Percentiles rank a stretch among this genome's conserved stretches.
These are phyloP conservation scores for Coemansia aciculifera DNA, from an alignment of 192 early-diverging fungal species.

Conservation along the genomic window DNA sequence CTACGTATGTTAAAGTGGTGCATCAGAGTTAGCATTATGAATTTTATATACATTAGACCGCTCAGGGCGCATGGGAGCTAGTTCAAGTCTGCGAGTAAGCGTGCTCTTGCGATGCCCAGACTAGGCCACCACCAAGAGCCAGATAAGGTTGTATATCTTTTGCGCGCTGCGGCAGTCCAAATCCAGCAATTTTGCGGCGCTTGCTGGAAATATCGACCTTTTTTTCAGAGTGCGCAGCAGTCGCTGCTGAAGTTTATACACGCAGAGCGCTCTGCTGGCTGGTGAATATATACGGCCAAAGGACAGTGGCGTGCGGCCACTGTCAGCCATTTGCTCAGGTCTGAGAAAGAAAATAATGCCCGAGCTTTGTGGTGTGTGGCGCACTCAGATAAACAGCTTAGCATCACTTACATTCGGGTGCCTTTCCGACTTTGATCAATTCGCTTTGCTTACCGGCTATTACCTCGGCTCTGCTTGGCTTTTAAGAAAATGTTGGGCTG, in stretches of 20 bases:
- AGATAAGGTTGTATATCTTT: neutral
- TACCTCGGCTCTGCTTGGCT: neutral
- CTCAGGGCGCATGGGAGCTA: neutral
- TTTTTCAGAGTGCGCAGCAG: constrained; percentile 4
- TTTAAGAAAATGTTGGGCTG: neutral
- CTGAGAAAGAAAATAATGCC: neutral
- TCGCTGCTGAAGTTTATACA: neutral
- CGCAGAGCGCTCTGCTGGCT: neutral
- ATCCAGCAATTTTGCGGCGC: constrained; percentile 11
- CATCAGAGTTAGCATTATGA: neutral
- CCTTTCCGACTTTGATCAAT: neutral
- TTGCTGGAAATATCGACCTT: constrained; percentile 1
- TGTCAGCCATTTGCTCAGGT: neutral
- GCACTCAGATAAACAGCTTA: constrained; percentile 1
- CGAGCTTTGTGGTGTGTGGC: neutral
- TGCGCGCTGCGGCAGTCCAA: neutral
- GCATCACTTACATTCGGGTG: neutral
- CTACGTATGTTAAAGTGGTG: neutral
- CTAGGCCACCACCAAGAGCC: neutral
- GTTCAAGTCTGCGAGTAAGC: neutral
- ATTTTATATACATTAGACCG: neutral
- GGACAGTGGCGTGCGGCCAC: neutral
- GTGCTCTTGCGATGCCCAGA: neutral
- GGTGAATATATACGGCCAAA: neutral
- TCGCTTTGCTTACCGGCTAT: neutral